Base-by-base conservation (phyloP, 2,329 filamentous ascomycete species). In the Epichloe festucae region DNA sequence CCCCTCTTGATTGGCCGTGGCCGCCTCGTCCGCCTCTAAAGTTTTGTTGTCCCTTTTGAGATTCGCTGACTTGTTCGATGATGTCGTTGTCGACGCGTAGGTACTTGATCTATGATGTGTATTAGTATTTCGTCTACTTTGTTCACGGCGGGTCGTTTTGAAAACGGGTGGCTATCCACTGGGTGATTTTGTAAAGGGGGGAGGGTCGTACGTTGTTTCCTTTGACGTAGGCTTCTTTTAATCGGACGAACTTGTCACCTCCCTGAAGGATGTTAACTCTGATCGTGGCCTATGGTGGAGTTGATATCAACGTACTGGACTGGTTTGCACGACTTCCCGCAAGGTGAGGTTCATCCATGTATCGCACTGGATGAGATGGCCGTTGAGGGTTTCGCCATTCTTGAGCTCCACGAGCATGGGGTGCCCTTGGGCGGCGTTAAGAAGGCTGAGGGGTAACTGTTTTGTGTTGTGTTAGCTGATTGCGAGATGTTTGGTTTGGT, bases 281-380 rank as follows among this genome's bases (percentile, higher is more conserved):
- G 31, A 11, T 19, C 11, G 8, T 31, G 27, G 27, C 11, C 27
- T 4, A 31, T 31, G 27, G 27, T 10, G 8, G 27, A 10, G 27
- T 11, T 31, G 27, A 31, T 0, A 19, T n/a, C 36, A 17, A 49
- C 75, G 49, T 70, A 85, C 82, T 23, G 91, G 84, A 65, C 86
- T 95, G 17, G 93, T 97, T 71, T 97, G 91, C 38, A 97, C 88
- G 21, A 98, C 94, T 69, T 97, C 93, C 70, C 93, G 95, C 59
- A 98, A 73, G 2, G 91, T 97, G 60, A 98, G 74, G 73, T 98
- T 98, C 93, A 98, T 98, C 89, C 93, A 98, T 47, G 91, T 98
- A 69, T 98, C 93, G 81, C 91, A 98, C 69, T 85, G 89, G 68
- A 96, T 86, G 54, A 98, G 76, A 65, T 96, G 89, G 56, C 93